Evolutionary conservation across 176 grass and related monocot species (phyloP).

Genomic region (Puccinellia tenuiflora): DNA sequence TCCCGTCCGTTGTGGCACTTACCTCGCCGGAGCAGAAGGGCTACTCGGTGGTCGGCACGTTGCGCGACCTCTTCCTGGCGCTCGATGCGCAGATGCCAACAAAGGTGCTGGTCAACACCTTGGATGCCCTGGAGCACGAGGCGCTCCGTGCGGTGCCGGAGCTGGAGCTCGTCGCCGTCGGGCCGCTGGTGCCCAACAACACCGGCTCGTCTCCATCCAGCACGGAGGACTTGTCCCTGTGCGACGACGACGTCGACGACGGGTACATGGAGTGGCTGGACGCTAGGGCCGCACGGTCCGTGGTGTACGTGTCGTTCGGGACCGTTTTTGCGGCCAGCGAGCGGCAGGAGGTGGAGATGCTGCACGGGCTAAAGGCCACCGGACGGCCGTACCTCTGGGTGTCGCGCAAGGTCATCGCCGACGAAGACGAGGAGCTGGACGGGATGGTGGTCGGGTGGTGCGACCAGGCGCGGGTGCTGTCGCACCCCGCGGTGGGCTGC

Average conservation of each 20-base stretch:
- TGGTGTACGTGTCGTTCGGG: constrained; percentile 1
- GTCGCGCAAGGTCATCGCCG: background rate
- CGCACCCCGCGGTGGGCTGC: constrained; percentile 30
- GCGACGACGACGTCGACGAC: background rate
- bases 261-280: background rate
- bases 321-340: background rate
- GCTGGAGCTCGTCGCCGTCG: constrained; percentile 3
- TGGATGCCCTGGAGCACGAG: background rate
- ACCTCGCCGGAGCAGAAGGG: background rate
- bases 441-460: constrained; percentile 44
- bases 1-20: background rate
- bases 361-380: background rate
- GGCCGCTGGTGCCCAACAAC: background rate
- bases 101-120: constrained; percentile 2
- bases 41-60: background rate
- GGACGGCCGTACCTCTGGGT: constrained; percentile 3
- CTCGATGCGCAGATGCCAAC: background rate
- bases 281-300: background rate
- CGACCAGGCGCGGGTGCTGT: constrained; percentile 46
- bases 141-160: background rate
- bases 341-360: background rate
- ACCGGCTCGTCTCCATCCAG: background rate
- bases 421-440: no score
- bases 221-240: background rate
- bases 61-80: background rate